Evolutionary conservation across 148 eudicot species (phyloP).

Genomic region (Camellia sinensis): DNA sequence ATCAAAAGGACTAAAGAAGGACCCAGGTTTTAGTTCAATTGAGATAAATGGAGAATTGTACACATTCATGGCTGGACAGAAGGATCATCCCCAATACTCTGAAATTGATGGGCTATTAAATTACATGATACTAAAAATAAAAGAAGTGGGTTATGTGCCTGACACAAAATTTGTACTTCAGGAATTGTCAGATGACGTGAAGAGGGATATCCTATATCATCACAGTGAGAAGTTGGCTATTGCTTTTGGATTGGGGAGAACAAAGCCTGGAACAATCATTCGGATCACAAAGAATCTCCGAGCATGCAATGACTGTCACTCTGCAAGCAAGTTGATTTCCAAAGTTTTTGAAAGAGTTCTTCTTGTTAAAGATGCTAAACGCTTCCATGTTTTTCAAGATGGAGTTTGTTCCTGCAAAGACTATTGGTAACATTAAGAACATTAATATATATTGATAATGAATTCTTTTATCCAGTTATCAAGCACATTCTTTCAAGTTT

Average conservation of each 20-base stretch:
- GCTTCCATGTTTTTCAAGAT: slow-evolving; percentile 28
- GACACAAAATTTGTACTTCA: slow-evolving; percentile 16
- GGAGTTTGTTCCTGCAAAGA: slow-evolving; percentile 26
- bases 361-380: slow-evolving; percentile 22
- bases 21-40: slow-evolving; percentile 46
- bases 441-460: background rate
- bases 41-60: slow-evolving; percentile 27
- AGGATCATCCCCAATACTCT: slow-evolving; percentile 27
- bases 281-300: slow-evolving; percentile 26
- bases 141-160: slow-evolving; percentile 20
- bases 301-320: slow-evolving; percentile 27
- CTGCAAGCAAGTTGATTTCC: slow-evolving; percentile 26
- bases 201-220: slow-evolving; percentile 22
- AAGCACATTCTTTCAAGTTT: background rate
- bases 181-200: slow-evolving; percentile 22
- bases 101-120: slow-evolving; percentile 19
- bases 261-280: slow-evolving; percentile 12
- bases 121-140: slow-evolving; percentile 15
- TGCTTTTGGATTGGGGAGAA: slow-evolving; percentile 23
- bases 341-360: slow-evolving; percentile 14
- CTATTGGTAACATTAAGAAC: slow-evolving; percentile 6
- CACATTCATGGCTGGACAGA: slow-evolving; percentile 30
- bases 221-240: slow-evolving; percentile 28
- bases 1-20: slow-evolving; percentile 42
- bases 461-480: background rate